phyloP scores from a whole-genome alignment of 2,329 filamentous ascomycete species.

The Sporothrix schenckii region DNA sequence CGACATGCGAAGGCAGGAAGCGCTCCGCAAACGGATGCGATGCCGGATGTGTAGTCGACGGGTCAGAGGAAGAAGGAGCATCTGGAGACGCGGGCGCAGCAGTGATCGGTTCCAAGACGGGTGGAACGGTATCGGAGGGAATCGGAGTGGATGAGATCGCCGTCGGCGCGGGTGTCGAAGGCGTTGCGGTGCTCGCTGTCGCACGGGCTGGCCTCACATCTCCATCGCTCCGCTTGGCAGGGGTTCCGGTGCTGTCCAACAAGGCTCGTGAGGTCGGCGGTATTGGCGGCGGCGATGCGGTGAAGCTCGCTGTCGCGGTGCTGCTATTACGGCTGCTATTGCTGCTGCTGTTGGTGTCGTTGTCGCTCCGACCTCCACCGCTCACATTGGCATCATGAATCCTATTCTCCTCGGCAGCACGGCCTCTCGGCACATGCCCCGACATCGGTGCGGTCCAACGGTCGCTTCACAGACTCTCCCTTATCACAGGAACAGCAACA shows the following conservation, averaged over 20 bases:
- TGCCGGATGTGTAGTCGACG: neutral
- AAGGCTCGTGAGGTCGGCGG: neutral
- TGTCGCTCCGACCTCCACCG: neutral
- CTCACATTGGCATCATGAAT: slow-evolving; percentile 4
- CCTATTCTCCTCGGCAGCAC: slow-evolving; percentile 20
- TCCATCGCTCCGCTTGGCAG: neutral
- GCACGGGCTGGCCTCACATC: neutral
- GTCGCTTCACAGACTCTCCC: neutral
- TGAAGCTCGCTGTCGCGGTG: neutral
- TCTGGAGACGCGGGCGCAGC: neutral
- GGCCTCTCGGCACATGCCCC: slow-evolving; percentile 30
- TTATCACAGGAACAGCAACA: neutral
- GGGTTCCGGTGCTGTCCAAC: neutral
- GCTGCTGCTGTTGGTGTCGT: neutral
- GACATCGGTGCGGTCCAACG: slow-evolving; percentile 26
- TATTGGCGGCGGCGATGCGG: slow-evolving; percentile 22
- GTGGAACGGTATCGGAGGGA: neutral
- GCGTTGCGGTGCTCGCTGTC: neutral
- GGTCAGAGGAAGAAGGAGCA: neutral
- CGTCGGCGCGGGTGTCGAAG: neutral
- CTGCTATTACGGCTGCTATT: neutral
- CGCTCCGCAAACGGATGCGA: slow-evolving; percentile 28
- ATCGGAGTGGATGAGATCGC: neutral
- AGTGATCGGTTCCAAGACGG: neutral
- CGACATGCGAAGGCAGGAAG: slow-evolving; percentile 30